phyloP scores from a whole-genome alignment of 345 rosid genomes.

The Gossypium bickii region DNA sequence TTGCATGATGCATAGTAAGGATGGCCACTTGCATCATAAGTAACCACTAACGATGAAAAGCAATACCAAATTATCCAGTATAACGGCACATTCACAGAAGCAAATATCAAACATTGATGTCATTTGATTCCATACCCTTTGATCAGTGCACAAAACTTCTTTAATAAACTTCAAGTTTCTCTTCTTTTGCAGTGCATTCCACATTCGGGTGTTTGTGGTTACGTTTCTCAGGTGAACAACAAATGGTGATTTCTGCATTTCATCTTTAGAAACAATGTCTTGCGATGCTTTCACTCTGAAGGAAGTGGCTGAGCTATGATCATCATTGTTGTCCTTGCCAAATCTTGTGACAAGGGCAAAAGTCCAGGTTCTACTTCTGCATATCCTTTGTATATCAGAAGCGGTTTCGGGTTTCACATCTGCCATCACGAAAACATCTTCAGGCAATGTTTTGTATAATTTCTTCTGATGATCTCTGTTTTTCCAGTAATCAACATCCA shows the following conservation, averaged over 20 bases:
- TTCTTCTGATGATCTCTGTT: conserved; percentile 23
- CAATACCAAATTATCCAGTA: not conserved
- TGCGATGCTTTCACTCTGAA: conserved; percentile 22
- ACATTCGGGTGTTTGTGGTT: conserved; percentile 32
- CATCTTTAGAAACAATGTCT: conserved; percentile 2
- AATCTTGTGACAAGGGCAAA: conserved; percentile 22
- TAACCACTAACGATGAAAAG: not conserved
- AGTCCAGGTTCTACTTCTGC: conserved; percentile 30
- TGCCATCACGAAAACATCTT: conserved; percentile 35
- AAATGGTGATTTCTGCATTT: conserved; percentile 16
- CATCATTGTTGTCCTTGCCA: not conserved
- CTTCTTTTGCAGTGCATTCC: conserved; percentile 31
- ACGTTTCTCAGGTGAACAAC: conserved; percentile 29
- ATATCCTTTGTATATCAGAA: conserved; percentile 27
- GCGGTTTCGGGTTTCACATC: conserved; percentile 30
- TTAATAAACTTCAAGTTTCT: conserved; percentile 23
- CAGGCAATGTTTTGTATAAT: conserved; percentile 37
- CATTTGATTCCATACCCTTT: not conserved
- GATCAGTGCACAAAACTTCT: conserved; percentile 14
- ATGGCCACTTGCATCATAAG: not conserved
- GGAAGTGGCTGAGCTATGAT: not conserved
- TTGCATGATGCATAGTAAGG: not conserved
- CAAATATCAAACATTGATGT: not conserved
- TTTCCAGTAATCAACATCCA: conserved; percentile 23
- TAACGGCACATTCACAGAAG: not conserved